A percentile compares a stretch with the other conserved stretches of the same genome.
phyloP scores from a whole-genome alignment of 352 stramenopile species.

The Globisporangium parvum region DNA sequence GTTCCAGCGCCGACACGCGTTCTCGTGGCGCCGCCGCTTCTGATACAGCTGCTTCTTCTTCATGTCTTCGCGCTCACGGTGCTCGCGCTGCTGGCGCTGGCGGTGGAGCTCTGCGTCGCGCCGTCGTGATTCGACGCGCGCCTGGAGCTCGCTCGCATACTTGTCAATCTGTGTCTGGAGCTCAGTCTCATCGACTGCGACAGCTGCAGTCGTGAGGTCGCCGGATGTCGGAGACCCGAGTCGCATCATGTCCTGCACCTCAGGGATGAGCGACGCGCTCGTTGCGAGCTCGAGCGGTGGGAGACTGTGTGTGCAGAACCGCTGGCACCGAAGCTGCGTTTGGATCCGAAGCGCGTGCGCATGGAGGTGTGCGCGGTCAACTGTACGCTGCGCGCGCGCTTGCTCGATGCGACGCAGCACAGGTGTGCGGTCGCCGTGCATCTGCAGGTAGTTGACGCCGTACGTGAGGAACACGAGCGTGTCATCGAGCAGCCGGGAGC shows the following conservation, averaged over 20 bases:
- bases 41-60: constrained; percentile 34
- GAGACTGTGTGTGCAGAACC: constrained; percentile 41
- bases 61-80: constrained; percentile 28
- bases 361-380: constrained; percentile 13
- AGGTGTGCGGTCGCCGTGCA: constrained; percentile 13
- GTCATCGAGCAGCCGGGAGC: constrained; percentile 31
- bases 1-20: constrained; percentile 27
- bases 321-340: constrained; percentile 32
- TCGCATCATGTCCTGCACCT: constrained; percentile 27
- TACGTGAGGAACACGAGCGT: constrained; percentile 43
- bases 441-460: constrained; percentile 28
- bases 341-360: constrained; percentile 25
- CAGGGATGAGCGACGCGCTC: constrained; percentile 27
- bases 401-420: constrained; percentile 12
- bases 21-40: constrained; percentile 26
- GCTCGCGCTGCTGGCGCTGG: constrained; percentile 28
- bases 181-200: constrained; percentile 28
- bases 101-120: constrained; percentile 28
- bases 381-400: constrained; percentile 5
- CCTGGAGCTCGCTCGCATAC: constrained; percentile 31
- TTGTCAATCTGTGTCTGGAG: constrained; percentile 32
- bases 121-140: constrained; percentile 28
- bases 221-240: not conserved
- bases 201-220: constrained; percentile 11
- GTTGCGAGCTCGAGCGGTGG: constrained; percentile 31